A percentile compares a stretch with the other conserved stretches of the same genome.
These are phyloP conservation scores for Leccinum longicurvipes DNA, from an alignment of 768 basidiomycete genomes.

Conservation along the genomic window DNA sequence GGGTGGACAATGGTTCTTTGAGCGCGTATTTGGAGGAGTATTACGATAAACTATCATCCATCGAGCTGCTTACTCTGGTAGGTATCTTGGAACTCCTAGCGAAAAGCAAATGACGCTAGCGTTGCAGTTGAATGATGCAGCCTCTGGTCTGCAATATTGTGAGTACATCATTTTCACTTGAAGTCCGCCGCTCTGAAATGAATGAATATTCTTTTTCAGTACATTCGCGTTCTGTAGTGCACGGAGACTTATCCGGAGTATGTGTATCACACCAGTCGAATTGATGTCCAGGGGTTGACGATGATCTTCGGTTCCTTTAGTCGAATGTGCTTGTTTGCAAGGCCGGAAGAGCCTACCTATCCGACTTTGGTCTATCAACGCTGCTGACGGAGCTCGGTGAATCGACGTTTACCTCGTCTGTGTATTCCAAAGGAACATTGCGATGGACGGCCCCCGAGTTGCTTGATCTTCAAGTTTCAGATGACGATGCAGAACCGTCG, in stretches of 20 bases:
- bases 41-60: conserved; percentile 5
- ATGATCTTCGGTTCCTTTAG: background rate
- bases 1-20: conserved; percentile 25
- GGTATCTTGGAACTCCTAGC: background rate
- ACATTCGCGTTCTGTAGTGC: conserved; percentile 15
- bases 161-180: background rate
- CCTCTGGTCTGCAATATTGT: conserved; percentile 22
- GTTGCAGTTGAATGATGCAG: conserved; percentile 14
- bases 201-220: conserved; percentile 1
- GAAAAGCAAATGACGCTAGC: background rate
- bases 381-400: conserved; percentile 38
- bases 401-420: conserved; percentile 33
- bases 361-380: conserved; percentile 46
- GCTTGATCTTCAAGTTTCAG: conserved; percentile 28
- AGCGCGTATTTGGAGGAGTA: conserved; percentile 17
- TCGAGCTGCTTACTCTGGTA: conserved; percentile 7
- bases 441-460: conserved; percentile 25
- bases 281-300: background rate
- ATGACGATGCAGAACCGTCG: conserved; percentile 12
- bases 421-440: conserved; percentile 33
- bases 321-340: conserved; percentile 17
- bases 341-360: conserved; percentile 15
- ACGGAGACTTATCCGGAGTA: conserved; percentile 24
- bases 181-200: background rate
- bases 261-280: background rate